Evolutionary conservation across 768 basidiomycete genomes (phyloP), one percentile per base, ranked within the genome.

Genomic region (Trametes coccinea): DNA sequence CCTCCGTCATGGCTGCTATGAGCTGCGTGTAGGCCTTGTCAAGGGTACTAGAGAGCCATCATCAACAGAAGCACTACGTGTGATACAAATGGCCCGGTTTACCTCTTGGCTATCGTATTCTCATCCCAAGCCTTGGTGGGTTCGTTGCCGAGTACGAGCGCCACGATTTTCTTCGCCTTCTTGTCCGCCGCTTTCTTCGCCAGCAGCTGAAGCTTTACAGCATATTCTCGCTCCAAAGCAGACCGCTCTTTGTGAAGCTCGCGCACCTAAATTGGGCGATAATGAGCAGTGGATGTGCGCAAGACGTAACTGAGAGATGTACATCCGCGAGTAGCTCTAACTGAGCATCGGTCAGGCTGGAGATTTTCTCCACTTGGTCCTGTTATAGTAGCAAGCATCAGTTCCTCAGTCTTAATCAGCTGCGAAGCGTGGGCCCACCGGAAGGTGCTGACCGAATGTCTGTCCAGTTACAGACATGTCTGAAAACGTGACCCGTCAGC

Each of bases 171-270:
- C 73, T 83, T 90, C 47, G 73, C 75, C 73, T 88, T 90, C 80
- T 85, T 90, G 46, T 93, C 92, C 9, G 77, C 74, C 1, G 86
- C 85, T 70, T 86, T 92, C 72, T 82, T 86, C 7, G 80, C 79
- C 34, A 94, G 72, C 14, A 77, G 72, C 68, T 88, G 86, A 9
- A 94, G 77, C 70, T 89, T 92, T 29, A 74, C 70, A 0, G 90
- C 89, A 70, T 92, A 93, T 70, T 94, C 92, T 53, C 87, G 84
- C 72, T 94, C 92, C 10, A 93, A 76, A 6, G 78, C 80, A 9
- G 77, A 84, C 47, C 87, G 82, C 53, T 87, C 88, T 45, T 78
- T 77, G 69, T 90, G 88, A 52, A 93, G 66, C 47, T 93, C 90
- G 59, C 88, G 84, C 55, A 90, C 82, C 92, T 93, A 30, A 30